Base-by-base conservation (phyloP, 2,329 filamentous ascomycete species). In the Fusarium oxysporum region DNA sequence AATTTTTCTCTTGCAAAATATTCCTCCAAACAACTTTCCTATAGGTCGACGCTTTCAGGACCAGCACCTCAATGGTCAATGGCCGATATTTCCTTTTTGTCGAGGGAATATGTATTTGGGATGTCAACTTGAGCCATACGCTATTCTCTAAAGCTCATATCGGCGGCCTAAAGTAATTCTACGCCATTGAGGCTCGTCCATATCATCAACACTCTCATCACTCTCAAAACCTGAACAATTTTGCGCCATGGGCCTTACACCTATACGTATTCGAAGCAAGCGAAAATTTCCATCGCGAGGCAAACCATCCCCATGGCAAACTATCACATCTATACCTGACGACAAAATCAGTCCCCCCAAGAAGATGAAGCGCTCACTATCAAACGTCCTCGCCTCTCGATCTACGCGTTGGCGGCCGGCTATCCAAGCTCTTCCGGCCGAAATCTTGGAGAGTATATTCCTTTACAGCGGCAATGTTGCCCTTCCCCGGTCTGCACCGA, bases 401-500 rank as follows among this genome's bases (percentile, higher is more conserved):
- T 62, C 76, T 19, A 62, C 70, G 17, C 78, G 78, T 28, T 72
- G 61, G 32, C 77, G 78, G 21, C 58, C 74, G 8, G 76, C 50
- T 16, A 73, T 83, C 28, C 78, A 83, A 55, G 75, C 74, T 35
- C 79, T 90, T 13, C 88, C 88, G 1, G 76, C 84, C 11, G 88
- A 90, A 76, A 80, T 90, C 30, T 82, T 90, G 17, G 86, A 89
- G 75, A 81, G 70, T 37, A 88, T 90, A 53, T 85, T 89, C 61
- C 78, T 87, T 70, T 78, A 85, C 58, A 88, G 87, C 54, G 76
- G 80, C 68, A 89, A 88, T 70, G 68, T 86, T 51, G 81, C 84
- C 56, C 80, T 90, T 2, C 83, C 87, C 1, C 82, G 80, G 9
- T 81, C 83, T 54, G 86, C 83, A 57, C 83, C 78, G 16, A 77